Evolutionary conservation across 306 rosid genomes (phyloP).

Genomic region (Alnus glutinosa): DNA sequence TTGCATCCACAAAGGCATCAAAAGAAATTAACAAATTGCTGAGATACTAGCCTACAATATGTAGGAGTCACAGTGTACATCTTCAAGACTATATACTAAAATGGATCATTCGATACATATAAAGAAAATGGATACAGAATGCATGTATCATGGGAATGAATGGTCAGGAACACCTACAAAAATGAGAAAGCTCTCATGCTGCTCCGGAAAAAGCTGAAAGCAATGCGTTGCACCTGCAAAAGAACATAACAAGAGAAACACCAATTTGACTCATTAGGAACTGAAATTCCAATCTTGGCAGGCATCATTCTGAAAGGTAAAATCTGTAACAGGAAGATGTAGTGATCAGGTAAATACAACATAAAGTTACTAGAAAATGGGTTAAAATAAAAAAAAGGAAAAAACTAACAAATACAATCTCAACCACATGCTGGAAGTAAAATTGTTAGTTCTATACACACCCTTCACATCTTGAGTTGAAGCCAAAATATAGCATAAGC

Average conservation of each 20-base stretch:
- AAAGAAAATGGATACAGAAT: constrained; percentile 17
- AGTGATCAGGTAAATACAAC: background rate
- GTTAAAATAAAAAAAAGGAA: background rate
- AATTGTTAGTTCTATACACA: constrained; percentile 1
- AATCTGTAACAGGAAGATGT: background rate
- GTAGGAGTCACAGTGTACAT: constrained; percentile 30
- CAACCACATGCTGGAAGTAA: constrained; percentile 12
- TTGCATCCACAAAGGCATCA: constrained; percentile 13
- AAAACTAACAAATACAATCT: constrained; percentile 5
- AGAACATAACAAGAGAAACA: constrained; percentile 21
- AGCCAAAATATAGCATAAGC: constrained; percentile 18
- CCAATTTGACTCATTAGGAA: constrained; percentile 18
- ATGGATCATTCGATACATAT: constrained; percentile 29
- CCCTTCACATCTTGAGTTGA: constrained; percentile 16
- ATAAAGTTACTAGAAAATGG: constrained; percentile 11
- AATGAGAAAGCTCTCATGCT: constrained; percentile 41
- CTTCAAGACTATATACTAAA: constrained; percentile 32
- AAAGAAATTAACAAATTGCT: constrained; percentile 15
- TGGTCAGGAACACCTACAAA: constrained; percentile 43
- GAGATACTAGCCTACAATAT: constrained; percentile 23
- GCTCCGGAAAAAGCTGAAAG: constrained; percentile 37
- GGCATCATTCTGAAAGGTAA: constrained; percentile 2
- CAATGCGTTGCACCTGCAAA: constrained; percentile 43
- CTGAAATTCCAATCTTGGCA: background rate
- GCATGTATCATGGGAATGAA: constrained; percentile 26